Evolutionary conservation across 1,284 basidiomycete genomes (phyloP), one percentile per base, ranked within the genome.

Genomic region (Gyrodon tennesseensis): DNA sequence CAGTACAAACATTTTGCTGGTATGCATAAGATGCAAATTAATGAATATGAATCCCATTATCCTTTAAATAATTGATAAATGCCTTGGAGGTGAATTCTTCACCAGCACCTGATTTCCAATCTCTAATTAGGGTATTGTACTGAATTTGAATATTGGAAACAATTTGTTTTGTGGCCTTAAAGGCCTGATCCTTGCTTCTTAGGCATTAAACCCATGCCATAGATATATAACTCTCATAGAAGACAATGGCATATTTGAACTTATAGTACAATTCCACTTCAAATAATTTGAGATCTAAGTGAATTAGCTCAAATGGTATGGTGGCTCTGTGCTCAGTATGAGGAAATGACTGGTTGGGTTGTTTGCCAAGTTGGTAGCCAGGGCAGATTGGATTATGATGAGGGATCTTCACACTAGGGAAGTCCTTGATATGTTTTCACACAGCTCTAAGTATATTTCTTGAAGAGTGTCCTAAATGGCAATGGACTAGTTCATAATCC

Each of bases 111-210:
- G 44, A 48, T 16, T 25, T 25, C 13, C 13, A 27, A 15, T 15
- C n/a, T 13, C 19, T 51, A 7, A 51, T 29, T 0, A 21, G 5
- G 48, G 27, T 18, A 29, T 51, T 51, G 4, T 29, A 29, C 27
- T 51, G 27, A 8, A 18, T 29, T 2, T 11, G 12, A 1, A 46
- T 46, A 7, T 41, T 19, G 4, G 7, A 8, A 8, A 41, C 19
- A 13, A 29, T n/a, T 7, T 46, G 44, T 16, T 46, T 48, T 0
- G n/a, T 25, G n/a, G 3, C 7, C 7, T 46, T 15, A 1, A 46
- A 9, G 1, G 25, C 16, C 15, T 48, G n/a, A 18, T 27, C 25
- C 3, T 27, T 48, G 0, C 12, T 13, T 2, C 11, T 11, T 4
- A 44, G 1, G 9, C 43, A 44, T 3, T 6, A 1, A n/a, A 44